Evolutionary conservation across 352 stramenopile species (phyloP), one percentile per base, ranked within the genome.

Genomic region (Phytophthora pini): DNA sequence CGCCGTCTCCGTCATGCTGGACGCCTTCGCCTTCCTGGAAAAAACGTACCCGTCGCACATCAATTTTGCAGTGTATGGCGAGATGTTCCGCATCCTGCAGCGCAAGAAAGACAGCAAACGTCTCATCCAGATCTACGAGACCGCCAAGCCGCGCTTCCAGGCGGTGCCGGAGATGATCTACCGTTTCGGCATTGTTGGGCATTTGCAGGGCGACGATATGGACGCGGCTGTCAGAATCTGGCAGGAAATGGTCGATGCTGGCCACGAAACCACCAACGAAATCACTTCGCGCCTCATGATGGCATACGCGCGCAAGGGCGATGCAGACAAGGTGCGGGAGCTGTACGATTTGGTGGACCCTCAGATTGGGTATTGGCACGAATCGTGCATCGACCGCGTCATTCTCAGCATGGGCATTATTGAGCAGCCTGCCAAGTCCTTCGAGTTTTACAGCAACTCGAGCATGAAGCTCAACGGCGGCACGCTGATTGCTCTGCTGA

Each of bases 361-460:
- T 34, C 78, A 84, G 50, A 70, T 86, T 27, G 82, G 85, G 48
- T 67, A 77, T 39, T 93, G 85, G 85, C 80, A 89, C 56, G 77
- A 87, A 48, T 80, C 75, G 13, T 78, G 82, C 43, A 83, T 93
- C 60, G 79, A 93, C 60, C 85, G 82, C 17, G 77, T 91, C 24
- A 88, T 93, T 47, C 49, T 88, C 38, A 82, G 69, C 17, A 80
- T 93, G 56, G 85, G 85, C 4, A 77, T 88, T 13, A 76, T 77
- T n/a, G 56, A 76, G n/a, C 65, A 89, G 57, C 82, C 85, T 24
- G 61, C 79, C 9, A 76, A 82, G 51, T 61, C 85, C 8, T 93
- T 93, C 52, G 82, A 90, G 39, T 92, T 93, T 49, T 93, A 93
- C 71, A 78, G 79, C 43, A 87, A 90, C 61, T 93, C 85, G 40